Base-by-base conservation (phyloP, 148 eudicot genomes). In the Vaccinium myrtillus region DNA sequence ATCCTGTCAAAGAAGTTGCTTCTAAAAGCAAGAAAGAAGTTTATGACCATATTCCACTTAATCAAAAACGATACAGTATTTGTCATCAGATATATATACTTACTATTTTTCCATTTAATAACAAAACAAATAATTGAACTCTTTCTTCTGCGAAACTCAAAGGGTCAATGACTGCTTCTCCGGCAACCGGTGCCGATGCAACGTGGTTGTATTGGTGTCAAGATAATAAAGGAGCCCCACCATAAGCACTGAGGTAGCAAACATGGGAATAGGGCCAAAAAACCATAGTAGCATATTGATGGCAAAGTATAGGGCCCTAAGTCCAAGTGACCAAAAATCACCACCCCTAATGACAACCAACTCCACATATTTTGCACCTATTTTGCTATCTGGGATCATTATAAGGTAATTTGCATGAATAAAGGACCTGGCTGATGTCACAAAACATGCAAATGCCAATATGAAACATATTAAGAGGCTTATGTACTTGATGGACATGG, bases 231-330 rank as follows among this genome's bases (percentile, higher is more conserved):
- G 86, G 32, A 94, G 63, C 81, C 53, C 50, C 65, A 92, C 94
- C 93, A 90, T 92, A 3, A 65, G 54, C 27, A 87, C 80, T 11
- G 94, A 91, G 54, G 94, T 88, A 63, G 81, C 84, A 59, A 95
- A 89, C 98, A 95, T 93, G 12, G 97, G 97, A 14, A 95, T 93
- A 1, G 97, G 95, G 1, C 97, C 94, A 79, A 95, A 94, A 83
- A 95, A 94, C 98, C 98, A 94, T 74, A 92, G 79, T 84, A 95
- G 84, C 90, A 95, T 79, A 53, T 75, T 82, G 8, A 90, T 89
- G 7, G 98, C 94, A 83, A 95, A 92, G 77, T 95, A 94, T 6
- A 94, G 88, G 15, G 94, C 91, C 77, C 97, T 88, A 15, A 95
- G 90, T 15, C 97, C 97, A 65, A 93, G 83, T 61, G 93, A 90